These are phyloP conservation scores for Blastobotrys proliferans DNA, from an alignment of 1,139 yeast genomes.

Conservation along the genomic window DNA sequence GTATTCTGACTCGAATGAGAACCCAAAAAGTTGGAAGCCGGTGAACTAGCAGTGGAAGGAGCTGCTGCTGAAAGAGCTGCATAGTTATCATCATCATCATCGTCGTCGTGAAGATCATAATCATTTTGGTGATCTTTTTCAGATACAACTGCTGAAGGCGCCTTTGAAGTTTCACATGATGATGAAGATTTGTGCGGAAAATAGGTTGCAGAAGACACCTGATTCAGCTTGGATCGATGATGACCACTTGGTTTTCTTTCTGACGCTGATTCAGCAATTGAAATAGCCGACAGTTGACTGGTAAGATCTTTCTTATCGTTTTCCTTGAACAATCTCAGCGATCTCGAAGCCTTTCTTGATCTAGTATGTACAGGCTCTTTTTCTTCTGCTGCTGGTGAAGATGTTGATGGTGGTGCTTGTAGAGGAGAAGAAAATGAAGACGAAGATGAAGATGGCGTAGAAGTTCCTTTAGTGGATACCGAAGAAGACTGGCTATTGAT, in stretches of 20 bases:
- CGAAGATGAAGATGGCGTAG: constrained; percentile 1
- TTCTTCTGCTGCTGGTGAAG: not conserved
- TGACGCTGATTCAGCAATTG: not conserved
- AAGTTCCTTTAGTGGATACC: too few relatives aligned
- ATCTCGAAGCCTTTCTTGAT: constrained; percentile 50
- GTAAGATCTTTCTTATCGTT: constrained; percentile 27
- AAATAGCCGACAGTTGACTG: too few relatives aligned
- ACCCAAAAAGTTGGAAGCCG: too few relatives aligned
- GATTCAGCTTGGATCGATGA: constrained; percentile 16
- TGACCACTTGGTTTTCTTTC: constrained; percentile 3
- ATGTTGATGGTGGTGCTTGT: too few relatives aligned
- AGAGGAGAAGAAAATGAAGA: not conserved
- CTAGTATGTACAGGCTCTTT: constrained; percentile 19
- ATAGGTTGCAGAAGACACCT: constrained; percentile 61
- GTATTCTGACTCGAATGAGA: not conserved
- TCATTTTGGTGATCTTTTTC: too few relatives aligned
- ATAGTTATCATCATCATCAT: not conserved
- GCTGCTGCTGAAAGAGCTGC: not conserved
- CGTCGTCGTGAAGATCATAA: too few relatives aligned
- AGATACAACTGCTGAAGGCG: too few relatives aligned
- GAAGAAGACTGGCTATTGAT: too few relatives aligned
- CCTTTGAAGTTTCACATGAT: too few relatives aligned
- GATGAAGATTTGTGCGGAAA: constrained; percentile 51
- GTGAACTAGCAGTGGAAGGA: too few relatives aligned
- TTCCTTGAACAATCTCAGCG: constrained; percentile 45